These are phyloP conservation scores for Coniosporium apollinis DNA, from an alignment of 495 filamentous ascomycete genomes.

Conservation along the genomic window DNA sequence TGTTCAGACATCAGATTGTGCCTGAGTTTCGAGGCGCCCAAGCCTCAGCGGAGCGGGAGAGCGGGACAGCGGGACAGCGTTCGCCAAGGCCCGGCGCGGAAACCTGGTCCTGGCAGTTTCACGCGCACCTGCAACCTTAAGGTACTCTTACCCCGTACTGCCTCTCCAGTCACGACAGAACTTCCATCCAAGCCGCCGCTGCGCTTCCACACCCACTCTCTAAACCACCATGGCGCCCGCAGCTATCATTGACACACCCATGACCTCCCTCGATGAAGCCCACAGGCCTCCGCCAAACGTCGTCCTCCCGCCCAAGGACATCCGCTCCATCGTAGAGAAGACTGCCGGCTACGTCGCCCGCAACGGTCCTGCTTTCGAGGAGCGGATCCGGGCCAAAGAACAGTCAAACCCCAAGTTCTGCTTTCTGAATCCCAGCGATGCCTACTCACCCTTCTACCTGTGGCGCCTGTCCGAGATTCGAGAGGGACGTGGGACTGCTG, in stretches of 20 bases:
- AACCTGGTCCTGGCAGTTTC: too few species aligned
- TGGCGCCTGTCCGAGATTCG: conserved; percentile 81
- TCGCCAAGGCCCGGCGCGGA: too few species aligned
- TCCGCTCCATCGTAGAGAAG: conserved; percentile 75
- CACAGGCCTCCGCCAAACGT: conserved; percentile 67
- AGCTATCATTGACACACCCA: conserved; percentile 39
- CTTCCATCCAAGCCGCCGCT: too few species aligned
- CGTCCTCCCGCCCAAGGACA: conserved; percentile 71
- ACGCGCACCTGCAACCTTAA: too few species aligned
- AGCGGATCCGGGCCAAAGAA: conserved; percentile 76
- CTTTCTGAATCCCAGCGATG: conserved; percentile 65
- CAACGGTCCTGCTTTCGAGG: conserved; percentile 65
- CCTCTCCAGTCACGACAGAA: too few species aligned
- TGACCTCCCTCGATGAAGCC: conserved; percentile 30
- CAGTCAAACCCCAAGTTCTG: conserved; percentile 78
- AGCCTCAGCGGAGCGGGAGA: too few species aligned
- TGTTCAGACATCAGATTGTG: too few species aligned
- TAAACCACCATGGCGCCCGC: conserved; percentile 36
- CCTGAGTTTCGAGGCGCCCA: too few species aligned
- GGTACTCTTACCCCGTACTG: too few species aligned
- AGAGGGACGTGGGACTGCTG: conserved; percentile 61
- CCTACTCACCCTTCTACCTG: conserved; percentile 74
- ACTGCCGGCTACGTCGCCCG: conserved; percentile 87
- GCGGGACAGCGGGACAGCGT: too few species aligned
- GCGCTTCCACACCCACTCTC: too few species aligned